Base-by-base conservation (phyloP, 2,329 filamentous ascomycete genomes). In the Beauveria varroae region DNA sequence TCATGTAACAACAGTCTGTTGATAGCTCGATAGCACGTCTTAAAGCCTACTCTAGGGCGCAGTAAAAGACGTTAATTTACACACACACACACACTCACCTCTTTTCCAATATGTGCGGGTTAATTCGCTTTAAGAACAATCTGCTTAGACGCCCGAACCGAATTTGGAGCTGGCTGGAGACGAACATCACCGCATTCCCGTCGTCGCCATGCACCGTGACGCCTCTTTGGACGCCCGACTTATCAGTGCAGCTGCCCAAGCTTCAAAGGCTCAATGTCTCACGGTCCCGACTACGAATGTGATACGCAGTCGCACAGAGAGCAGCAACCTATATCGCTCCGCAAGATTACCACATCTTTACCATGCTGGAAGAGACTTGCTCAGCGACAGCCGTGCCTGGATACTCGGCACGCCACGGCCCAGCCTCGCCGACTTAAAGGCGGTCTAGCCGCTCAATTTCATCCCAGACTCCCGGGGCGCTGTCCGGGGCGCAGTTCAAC, bases 181-280 rank as follows among this genome's bases (percentile, higher is more conserved):
- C 60, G 75, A 77, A 7, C 87, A 92, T 73, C 82, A 88, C 4
- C 86, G 88, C 62, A 90, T 90, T 61, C 88, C 88, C 1, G 68
- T 91, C 56, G 73, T 91, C 56, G 75, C 84, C 24, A 85, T 90
- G 65, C 87, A 86, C 18, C 78, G 82, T 6, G 83, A 89, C 68
- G 75, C 91, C 49, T 91, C 90, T 74, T 76, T 84, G 63, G 88
- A 91, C 75, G 86, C 86, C 2, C 83, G 86, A 3, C 80, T 90
- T 37, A 37, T 16, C 4, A 37, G 34, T 37, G 24, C 90, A 91
- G 66, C 72, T 91, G 22, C 72, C 72, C 28, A 87, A 85, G 70
- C 82, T 91, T 1, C 85, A 90, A 67, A 67, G 75, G 1, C 73
- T 81, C 41, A 84, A 81, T 68, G 81, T 0, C 70, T 77, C 0